Conservation (phyloP, 2,329 filamentous ascomycete genomes). For the Cercospora citrullina region DNA sequence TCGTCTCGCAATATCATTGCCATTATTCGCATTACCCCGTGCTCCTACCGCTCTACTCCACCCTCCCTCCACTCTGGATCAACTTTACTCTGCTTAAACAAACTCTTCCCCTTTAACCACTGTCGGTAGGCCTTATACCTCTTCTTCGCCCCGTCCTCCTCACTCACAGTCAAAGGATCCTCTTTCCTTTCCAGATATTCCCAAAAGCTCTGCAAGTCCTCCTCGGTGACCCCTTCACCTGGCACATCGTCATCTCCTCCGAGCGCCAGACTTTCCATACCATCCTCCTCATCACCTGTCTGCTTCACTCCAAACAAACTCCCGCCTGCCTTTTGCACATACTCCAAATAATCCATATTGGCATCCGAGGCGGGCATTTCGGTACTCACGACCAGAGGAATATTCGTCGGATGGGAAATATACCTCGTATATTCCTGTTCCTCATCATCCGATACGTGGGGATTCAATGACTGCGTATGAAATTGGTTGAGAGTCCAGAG, state of each 20-base stretch:
- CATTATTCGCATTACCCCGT: too few species aligned
- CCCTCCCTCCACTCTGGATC: conserved; percentile 47
- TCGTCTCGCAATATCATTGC: neutral
- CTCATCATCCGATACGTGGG: conserved; percentile 73
- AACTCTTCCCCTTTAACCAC: conserved; percentile 88
- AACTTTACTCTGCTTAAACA: conserved; percentile 80
- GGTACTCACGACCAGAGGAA: conserved; percentile 72
- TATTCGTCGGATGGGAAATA: conserved; percentile 81
- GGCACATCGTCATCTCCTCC: conserved; percentile 50
- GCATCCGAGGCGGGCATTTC: conserved; percentile 58
- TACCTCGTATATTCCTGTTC: conserved; percentile 85
- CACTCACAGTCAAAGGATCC: conserved; percentile 81
- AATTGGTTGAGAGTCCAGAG: conserved; percentile 89
- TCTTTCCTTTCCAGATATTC: conserved; percentile 77
- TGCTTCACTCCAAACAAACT: conserved; percentile 47
- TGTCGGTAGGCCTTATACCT: conserved; percentile 94
- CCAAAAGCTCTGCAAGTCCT: conserved; percentile 70
- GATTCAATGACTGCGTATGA: conserved; percentile 81
- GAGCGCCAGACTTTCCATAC: conserved; percentile 35
- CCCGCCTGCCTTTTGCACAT: conserved; percentile 69
- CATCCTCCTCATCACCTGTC: conserved; percentile 42
- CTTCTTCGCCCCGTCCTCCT: conserved; percentile 87
- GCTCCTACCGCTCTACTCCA: conserved; percentile 7
- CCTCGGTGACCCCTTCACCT: conserved; percentile 52
- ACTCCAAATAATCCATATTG: conserved; percentile 73